Evolutionary conservation across 2,329 filamentous ascomycete genomes (phyloP).

Genomic region (Bipolaris zeicola): DNA sequence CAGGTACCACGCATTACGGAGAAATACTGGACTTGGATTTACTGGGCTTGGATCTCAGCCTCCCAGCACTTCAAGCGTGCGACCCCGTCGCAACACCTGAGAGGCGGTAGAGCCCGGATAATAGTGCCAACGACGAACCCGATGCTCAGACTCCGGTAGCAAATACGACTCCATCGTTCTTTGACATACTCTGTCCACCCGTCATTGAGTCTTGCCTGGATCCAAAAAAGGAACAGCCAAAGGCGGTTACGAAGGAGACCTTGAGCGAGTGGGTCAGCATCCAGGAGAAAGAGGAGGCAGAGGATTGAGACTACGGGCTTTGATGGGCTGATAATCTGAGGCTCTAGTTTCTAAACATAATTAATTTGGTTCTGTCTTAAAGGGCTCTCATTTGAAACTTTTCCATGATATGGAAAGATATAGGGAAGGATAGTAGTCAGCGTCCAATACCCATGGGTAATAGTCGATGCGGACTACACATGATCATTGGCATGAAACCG

Average conservation of each 20-base stretch:
- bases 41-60: slow-evolving; percentile 37
- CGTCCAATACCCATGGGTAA: too few species aligned
- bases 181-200: too few species aligned
- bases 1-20: slow-evolving; percentile 43
- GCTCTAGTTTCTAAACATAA: background rate
- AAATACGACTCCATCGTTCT: background rate
- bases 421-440: background rate
- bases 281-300: too few species aligned
- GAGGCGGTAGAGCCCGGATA: background rate
- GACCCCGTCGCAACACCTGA: background rate
- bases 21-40: slow-evolving; percentile 43
- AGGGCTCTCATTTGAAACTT: background rate
- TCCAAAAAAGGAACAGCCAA: too few species aligned
- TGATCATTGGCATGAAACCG: background rate
- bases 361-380: background rate
- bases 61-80: background rate
- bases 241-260: too few species aligned
- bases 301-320: too few species aligned
- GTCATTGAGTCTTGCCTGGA: too few species aligned
- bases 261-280: too few species aligned
- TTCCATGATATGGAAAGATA: background rate
- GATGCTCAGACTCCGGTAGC: background rate
- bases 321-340: too few species aligned
- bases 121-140: background rate
- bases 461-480: background rate